These are phyloP conservation scores for Pelargonium australe DNA, from an alignment of 441 rosid species.

Conservation along the genomic window DNA sequence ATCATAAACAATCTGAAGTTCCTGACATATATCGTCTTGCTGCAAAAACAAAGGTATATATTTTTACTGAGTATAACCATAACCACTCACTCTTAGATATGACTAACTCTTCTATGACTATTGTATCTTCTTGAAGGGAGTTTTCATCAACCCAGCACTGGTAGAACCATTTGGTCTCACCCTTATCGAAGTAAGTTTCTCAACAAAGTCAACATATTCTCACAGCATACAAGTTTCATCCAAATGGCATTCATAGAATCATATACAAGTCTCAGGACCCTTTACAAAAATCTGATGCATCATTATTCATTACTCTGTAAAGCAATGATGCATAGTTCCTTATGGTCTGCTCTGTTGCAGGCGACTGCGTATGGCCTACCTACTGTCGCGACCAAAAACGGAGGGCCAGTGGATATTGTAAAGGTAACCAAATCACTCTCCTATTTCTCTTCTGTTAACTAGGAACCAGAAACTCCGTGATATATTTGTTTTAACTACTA, in stretches of 20 bases:
- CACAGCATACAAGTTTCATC: neutral
- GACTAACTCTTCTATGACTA: constrained; percentile 21
- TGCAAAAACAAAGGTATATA: constrained; percentile 61
- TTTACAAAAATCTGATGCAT: neutral
- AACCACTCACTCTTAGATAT: constrained; percentile 21
- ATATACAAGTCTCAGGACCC: neutral
- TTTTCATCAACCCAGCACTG: constrained; percentile 67
- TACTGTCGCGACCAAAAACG: constrained; percentile 63
- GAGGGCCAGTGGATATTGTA: constrained; percentile 66
- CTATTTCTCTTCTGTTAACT: neutral
- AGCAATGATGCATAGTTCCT: neutral
- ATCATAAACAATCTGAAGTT: constrained; percentile 68
- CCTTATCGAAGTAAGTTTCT: constrained; percentile 48
- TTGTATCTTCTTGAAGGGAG: constrained; percentile 49
- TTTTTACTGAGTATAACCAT: neutral
- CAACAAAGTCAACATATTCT: neutral
- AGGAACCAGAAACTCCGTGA: too few species aligned
- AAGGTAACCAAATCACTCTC: constrained; percentile 34
- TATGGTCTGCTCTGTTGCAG: constrained; percentile 26
- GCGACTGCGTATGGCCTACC: constrained; percentile 77
- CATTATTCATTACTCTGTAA: neutral
- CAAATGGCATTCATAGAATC: constrained; percentile 7
- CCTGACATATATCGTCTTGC: constrained; percentile 70
- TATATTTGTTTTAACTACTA: too few species aligned
- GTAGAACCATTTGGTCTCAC: constrained; percentile 82